Evolutionary conservation across 441 rosid genomes (phyloP).

Genomic region (Gossypium schwendimanii): DNA sequence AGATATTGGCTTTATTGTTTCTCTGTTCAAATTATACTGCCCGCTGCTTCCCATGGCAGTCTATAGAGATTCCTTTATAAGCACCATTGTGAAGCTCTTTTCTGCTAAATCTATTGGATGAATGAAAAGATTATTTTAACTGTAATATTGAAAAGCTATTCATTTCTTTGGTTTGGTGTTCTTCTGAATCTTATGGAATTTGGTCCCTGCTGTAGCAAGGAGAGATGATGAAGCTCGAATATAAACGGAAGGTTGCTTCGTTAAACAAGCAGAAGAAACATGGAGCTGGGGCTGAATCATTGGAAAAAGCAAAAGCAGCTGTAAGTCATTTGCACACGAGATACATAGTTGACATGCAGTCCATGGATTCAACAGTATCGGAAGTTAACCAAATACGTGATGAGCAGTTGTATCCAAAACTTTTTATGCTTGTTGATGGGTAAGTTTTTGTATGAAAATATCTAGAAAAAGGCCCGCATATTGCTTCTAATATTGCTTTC

Average conservation of each 20-base stretch:
- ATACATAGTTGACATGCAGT: slow-evolving; percentile 70
- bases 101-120: not conserved
- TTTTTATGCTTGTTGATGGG: too few relatives aligned
- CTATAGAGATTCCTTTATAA: not conserved
- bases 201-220: slow-evolving; percentile 39
- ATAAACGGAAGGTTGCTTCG: slow-evolving; percentile 49
- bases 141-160: not conserved
- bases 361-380: slow-evolving; percentile 62
- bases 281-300: slow-evolving; percentile 42
- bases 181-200: slow-evolving; percentile 10
- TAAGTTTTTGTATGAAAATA: too few relatives aligned
- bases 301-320: slow-evolving; percentile 66
- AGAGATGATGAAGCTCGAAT: slow-evolving; percentile 64
- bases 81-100: not conserved
- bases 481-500: not conserved
- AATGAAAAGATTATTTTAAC: not conserved
- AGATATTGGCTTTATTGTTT: not conserved
- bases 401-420: slow-evolving; percentile 54
- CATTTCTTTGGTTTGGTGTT: not conserved
- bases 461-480: not conserved
- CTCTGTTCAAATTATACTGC: not conserved
- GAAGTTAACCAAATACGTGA: slow-evolving; percentile 62
- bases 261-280: slow-evolving; percentile 54
- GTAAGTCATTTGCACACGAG: slow-evolving; percentile 61
- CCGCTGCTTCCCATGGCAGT: not conserved